Evolutionary conservation across 306 rosid species (phyloP).

Genomic region (Canavalia ensiformis): DNA sequence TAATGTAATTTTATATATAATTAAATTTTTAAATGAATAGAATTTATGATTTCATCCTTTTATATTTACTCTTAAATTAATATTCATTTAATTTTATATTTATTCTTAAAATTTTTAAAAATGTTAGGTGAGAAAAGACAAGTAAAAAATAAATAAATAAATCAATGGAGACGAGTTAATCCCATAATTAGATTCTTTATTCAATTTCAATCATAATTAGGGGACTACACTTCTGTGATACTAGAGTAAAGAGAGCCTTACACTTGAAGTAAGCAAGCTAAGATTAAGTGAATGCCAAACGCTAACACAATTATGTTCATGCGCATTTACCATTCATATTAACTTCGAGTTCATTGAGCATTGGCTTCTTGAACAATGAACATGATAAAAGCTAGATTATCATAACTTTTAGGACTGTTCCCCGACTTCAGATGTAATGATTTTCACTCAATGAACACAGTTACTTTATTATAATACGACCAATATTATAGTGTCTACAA

Average conservation of each 20-base stretch:
- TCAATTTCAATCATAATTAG: constrained; percentile 38
- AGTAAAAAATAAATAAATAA: not conserved
- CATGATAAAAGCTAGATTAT: constrained; percentile 38
- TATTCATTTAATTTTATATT: not conserved
- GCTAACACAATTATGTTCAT: constrained; percentile 25
- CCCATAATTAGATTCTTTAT: constrained; percentile 1
- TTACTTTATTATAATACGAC: constrained; percentile 36
- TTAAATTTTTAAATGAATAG: too few species aligned
- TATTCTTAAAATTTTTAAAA: not conserved
- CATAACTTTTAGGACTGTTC: constrained; percentile 26
- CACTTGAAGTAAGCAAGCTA: constrained; percentile 39
- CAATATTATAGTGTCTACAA: constrained; percentile 47
- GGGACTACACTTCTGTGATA: not conserved
- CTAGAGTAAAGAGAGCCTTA: constrained; percentile 33
- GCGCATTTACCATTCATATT: constrained; percentile 13
- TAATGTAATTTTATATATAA: not conserved
- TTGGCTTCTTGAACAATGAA: constrained; percentile 23
- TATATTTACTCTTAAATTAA: not conserved
- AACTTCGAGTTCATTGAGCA: constrained; percentile 12
- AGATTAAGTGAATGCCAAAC: not conserved
- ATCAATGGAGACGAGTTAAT: not conserved
- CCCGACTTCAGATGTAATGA: constrained; percentile 40
- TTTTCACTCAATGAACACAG: constrained; percentile 31
- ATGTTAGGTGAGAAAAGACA: not conserved
- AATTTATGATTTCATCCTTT: not conserved